A percentile compares a stretch with the other conserved stretches of the same genome.
phyloP scores from a whole-genome alignment of 2,329 filamentous ascomycete species.

The Sclerotiophoma versabilis region DNA sequence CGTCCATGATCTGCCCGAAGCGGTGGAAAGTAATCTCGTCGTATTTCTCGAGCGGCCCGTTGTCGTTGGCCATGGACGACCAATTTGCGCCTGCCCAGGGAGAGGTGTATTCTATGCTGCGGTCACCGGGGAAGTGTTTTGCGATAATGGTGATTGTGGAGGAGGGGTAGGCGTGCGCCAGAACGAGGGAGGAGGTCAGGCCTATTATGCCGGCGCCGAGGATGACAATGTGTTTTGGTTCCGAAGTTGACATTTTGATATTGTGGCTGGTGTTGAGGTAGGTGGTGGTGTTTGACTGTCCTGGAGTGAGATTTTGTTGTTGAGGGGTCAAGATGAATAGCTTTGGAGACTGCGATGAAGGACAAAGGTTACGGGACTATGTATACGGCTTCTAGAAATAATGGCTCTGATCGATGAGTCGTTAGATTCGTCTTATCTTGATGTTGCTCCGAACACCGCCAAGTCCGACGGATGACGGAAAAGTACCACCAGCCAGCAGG shows the following conservation, averaged over 20 bases:
- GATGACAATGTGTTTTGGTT: constrained; percentile 32
- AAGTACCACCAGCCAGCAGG: neutral
- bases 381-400: neutral
- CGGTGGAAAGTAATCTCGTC: constrained; percentile 42
- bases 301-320: neutral
- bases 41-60: constrained; percentile 41
- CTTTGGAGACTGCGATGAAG: neutral
- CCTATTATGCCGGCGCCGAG: constrained; percentile 69
- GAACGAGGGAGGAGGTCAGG: constrained; percentile 68
- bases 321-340: neutral
- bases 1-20: constrained; percentile 38
- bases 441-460: neutral
- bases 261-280: neutral
- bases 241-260: constrained; percentile 20
- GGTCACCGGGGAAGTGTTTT: constrained; percentile 93
- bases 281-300: neutral
- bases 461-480: constrained; percentile 16
- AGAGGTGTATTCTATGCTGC: constrained; percentile 88
- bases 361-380: neutral
- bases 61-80: constrained; percentile 60
- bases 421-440: constrained; percentile 1
- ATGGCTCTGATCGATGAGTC: neutral
- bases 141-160: constrained; percentile 75
- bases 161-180: constrained; percentile 61
- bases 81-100: constrained; percentile 89